Percentiles rank a stretch among this genome's conserved stretches.
Conservation (phyloP, 371 early-diverging fungal genomes). For the Rhizomucor pusillus region DNA sequence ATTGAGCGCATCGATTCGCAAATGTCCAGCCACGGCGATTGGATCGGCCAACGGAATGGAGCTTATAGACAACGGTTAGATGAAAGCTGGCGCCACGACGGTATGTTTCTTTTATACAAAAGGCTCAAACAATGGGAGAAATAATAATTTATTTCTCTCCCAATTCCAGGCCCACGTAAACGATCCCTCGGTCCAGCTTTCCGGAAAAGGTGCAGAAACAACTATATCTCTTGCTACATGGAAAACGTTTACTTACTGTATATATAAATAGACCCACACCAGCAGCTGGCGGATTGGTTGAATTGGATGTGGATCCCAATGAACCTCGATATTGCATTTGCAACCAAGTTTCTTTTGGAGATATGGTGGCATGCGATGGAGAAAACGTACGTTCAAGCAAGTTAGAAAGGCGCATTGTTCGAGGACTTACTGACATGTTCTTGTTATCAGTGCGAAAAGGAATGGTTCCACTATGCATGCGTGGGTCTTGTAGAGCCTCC, state of each 20-base stretch:
- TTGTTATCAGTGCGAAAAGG: constrained; percentile 77
- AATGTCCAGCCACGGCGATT: constrained; percentile 36
- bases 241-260: too few species aligned
- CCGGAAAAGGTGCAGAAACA: too few species aligned
- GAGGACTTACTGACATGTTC: too few species aligned
- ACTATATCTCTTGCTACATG: too few species aligned
- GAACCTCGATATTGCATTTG: constrained; percentile 96
- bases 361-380: constrained; percentile 97
- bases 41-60: constrained; percentile 12
- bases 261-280: constrained; percentile 21
- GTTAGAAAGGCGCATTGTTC: too few species aligned
- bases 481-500: constrained; percentile 83
- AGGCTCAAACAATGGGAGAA: too few species aligned
- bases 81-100: constrained; percentile 4
- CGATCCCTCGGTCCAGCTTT: neutral
- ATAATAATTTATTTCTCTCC: too few species aligned
- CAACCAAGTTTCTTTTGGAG: constrained; percentile 94
- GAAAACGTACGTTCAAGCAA: constrained; percentile 76
- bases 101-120: neutral
- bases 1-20: constrained; percentile 52
- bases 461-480: constrained; percentile 97
- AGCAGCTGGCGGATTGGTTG: constrained; percentile 31
- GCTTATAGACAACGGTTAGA: neutral
- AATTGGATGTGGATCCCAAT: constrained; percentile 89
- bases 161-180: constrained; percentile 1